A percentile compares a stretch with the other conserved stretches of the same genome.
Conservation (phyloP, 78 protist species). For the Paulinella micropora region DNA sequence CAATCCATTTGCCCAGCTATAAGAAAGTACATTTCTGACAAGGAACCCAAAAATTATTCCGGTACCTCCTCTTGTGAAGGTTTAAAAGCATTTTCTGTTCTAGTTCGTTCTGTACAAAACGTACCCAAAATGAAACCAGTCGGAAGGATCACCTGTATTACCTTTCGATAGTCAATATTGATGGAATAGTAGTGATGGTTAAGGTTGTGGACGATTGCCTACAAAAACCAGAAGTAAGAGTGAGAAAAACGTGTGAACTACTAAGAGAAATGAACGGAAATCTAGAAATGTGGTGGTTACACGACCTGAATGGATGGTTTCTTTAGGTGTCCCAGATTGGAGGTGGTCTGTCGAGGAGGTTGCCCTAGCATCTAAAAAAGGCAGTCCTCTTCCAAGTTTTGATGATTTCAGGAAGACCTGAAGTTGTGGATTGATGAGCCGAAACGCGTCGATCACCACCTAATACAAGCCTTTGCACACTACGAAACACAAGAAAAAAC, state of each 20-base stretch:
- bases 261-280: too few relatives aligned
- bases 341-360: constrained; percentile 97
- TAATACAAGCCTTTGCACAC: too few relatives aligned
- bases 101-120: constrained; percentile 87
- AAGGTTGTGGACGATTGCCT: constrained; percentile 93
- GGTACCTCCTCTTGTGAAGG: constrained; percentile 42
- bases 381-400: too few relatives aligned
- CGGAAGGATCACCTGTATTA: too few relatives aligned
- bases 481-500: too few relatives aligned
- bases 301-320: constrained; percentile 89
- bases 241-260: too few relatives aligned
- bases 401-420: too few relatives aligned
- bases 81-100: constrained; percentile 87
- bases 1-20: constrained; percentile 57
- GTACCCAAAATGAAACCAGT: too few relatives aligned
- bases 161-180: constrained; percentile 83
- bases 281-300: too few relatives aligned
- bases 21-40: too few relatives aligned
- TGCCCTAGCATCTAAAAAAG: constrained; percentile 61
- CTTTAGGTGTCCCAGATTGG: constrained; percentile 93
- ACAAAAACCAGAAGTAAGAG: too few relatives aligned
- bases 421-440: constrained; percentile 71
- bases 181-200: constrained; percentile 93
- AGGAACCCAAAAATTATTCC: too few relatives aligned
- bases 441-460: constrained; percentile 98